A percentile compares a stretch with the other conserved stretches of the same genome.
Evolutionary conservation across 2,329 filamentous ascomycete species (phyloP).

Genomic region (Graphilbum sp.): DNA sequence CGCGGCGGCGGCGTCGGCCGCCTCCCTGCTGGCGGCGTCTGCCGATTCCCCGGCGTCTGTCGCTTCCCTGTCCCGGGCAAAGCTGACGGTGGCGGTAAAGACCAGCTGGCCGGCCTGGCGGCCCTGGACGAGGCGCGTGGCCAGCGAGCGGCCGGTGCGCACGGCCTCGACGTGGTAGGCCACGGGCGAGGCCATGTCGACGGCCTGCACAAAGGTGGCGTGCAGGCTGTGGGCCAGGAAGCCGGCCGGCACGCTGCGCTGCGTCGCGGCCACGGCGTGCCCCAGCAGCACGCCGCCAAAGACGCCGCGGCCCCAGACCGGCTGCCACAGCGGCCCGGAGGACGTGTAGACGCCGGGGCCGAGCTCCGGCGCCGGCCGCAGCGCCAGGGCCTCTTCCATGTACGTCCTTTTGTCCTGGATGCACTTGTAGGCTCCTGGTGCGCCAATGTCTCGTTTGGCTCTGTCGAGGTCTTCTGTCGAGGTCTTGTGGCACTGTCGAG

Average conservation of each 20-base stretch:
- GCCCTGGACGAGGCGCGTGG: neutral
- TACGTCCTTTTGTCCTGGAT: too few species aligned
- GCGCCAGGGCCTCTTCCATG: neutral
- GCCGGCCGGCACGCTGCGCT: neutral
- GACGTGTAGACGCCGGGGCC: neutral
- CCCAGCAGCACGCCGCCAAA: conserved; percentile 5
- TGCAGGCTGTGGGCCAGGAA: conserved; percentile 7
- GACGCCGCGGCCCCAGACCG: conserved; percentile 5
- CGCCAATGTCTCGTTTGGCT: too few species aligned
- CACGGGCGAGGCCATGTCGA: neutral
- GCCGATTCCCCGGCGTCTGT: neutral
- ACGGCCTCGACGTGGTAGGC: conserved; percentile 1
- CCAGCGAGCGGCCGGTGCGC: conserved; percentile 1
- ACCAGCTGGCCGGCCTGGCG: conserved; percentile 1
- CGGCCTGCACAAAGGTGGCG: conserved; percentile 3
- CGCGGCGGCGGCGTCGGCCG: neutral
- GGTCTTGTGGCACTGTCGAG: too few species aligned
- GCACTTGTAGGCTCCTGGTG: too few species aligned
- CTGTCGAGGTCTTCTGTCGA: too few species aligned
- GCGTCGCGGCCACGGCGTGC: conserved; percentile 1
- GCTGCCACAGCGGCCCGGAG: neutral
- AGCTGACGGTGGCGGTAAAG: conserved; percentile 1
- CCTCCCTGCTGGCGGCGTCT: neutral
- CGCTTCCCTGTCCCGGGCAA: neutral
- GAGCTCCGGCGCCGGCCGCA: neutral